Evolutionary conservation across 345 rosid genomes (phyloP).

Genomic region (Corchorus capsularis): DNA sequence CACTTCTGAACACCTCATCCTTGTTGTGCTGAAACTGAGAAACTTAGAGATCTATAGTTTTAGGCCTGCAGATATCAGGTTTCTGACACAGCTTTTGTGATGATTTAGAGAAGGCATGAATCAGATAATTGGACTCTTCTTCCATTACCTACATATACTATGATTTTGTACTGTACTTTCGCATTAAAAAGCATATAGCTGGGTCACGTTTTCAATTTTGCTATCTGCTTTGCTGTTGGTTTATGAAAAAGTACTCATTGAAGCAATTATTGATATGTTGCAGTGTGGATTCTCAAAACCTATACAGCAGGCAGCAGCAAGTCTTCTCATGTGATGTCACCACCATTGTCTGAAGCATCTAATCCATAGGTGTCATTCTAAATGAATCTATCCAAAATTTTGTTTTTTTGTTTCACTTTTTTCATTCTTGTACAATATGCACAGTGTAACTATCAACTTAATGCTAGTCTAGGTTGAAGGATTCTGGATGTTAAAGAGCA

Average conservation of each 20-base stretch:
- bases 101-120: background rate
- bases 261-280: no score
- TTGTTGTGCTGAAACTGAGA: background rate
- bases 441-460: background rate
- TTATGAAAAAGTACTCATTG: background rate
- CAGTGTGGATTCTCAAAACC: no score
- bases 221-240: no score
- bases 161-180: background rate
- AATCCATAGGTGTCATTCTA: background rate
- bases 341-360: background rate
- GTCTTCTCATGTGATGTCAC: background rate
- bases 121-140: background rate
- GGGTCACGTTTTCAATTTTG: background rate
- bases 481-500: background rate
- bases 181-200: background rate
- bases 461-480: background rate
- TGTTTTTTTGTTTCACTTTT: background rate
- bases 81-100: background rate
- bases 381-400: slow-evolving; percentile 6
- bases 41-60: background rate
- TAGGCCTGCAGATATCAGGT: background rate
- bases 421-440: background rate
- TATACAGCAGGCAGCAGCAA: no score
- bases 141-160: background rate
- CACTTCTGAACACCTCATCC: background rate